Evolutionary conservation across 2,329 filamentous ascomycete genomes (phyloP), one percentile per base, ranked within the genome.

Genomic region (Sporothrix mexicana): DNA sequence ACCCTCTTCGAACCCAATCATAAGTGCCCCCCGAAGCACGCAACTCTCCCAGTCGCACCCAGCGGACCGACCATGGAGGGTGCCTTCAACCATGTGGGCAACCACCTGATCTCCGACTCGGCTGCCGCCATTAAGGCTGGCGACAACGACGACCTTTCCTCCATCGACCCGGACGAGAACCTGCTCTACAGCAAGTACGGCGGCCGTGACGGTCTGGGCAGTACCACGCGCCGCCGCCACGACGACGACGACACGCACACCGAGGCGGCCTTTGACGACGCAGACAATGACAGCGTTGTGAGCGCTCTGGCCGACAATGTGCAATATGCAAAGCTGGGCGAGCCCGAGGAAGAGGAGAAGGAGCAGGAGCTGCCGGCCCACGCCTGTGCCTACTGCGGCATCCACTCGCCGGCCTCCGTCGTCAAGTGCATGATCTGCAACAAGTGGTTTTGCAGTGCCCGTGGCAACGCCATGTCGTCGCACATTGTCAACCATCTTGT

Each of bases 401-500:
- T 99, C 76, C 96, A 99, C 84, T 97, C 97, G 73, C 92, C 96
- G 1, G 92, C 92, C 80, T 96, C 93, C 76, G 97, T 99, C 73
- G 96, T 99, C 78, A 98, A 98, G 84, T 99, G 96, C 80, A 87
- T 99, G 74, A 88, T 91, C 74, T 99, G 96, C 85, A 95, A 90
- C 85, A 99, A 98, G 81, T 99, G 96, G 96, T 99, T 99, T 82
- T 99, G 96, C 84, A 98, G 95, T 82, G 95, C 95, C 74, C 93
- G 95, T 79, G 95, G 96, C 77, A 99, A 98, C 82, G 95, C 95
- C 20, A 97, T 93, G 69, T 98, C 95, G 36, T 97, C 95, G 47
- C 96, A 99, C 81, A 98, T 99, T 78, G 94, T 99, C 84, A 98
- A 98, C 82, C 96, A 99, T 80, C 90, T 99, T 47, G 96, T 99